Base-by-base conservation (phyloP, 352 stramenopile genomes). In the Pilasporangium apinafurcum region DNA sequence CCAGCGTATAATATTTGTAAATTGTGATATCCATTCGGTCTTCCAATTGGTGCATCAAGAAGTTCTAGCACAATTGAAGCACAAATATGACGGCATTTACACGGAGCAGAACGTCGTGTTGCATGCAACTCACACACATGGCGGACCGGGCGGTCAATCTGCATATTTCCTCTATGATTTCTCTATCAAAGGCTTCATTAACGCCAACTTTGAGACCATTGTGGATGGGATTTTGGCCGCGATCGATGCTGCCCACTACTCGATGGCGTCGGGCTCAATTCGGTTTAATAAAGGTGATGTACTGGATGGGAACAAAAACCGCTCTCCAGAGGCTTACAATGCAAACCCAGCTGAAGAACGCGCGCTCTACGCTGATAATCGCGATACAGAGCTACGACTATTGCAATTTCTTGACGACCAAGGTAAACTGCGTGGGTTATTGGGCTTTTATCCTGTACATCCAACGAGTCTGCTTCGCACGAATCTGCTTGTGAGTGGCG, bases 61-160 rank as follows among this genome's bases (percentile, higher is more conserved):
- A 44, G 68, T 77, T 81, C 18, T 34, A 54, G 17, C 22, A 75
- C 18, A 8, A 29, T 24, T 81, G 8, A 33, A 28, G 5, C 21
- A 9, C 36, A 60, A 60, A 13, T 76, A 73, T 36, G 31, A 42
- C 25, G 51, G 62, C 3, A 7, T 71, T n/a, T 79, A 79, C 63
- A 68, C 59, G 0, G 67, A 65, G 39, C 67, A 86, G 37, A 92
- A 88, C 54, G 56, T 90, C 25, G 55, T 70, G n/a, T 56, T 94
- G 1, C 76, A 75, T 37, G 82, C 76, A 21, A 92, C 78, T 0
- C 83, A 95, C 56, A 93, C 83, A 16, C 84, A 95, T 50, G 76
- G 66, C 5, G 75, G 66, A 0, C 78, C 83, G 0, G 81, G 65
- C 24, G 84, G 84, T 5, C 86, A 78, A 16, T 60, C 83, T 4